phyloP scores from a whole-genome alignment of 1,139 yeast genomes.

The Saccharomyces hybrid region DNA sequence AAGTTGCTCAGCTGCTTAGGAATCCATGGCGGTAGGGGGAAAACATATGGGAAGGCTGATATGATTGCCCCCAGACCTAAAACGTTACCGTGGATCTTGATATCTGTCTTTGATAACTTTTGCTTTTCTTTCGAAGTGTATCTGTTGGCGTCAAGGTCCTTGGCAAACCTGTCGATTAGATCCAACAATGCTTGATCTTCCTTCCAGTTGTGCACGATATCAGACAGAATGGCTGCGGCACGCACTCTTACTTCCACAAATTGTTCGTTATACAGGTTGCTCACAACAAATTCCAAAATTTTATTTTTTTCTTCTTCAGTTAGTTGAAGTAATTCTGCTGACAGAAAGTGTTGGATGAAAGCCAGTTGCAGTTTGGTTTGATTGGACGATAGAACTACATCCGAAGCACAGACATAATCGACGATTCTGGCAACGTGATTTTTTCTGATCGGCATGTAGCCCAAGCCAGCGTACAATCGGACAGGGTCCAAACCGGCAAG shows the following conservation, averaged over 20 bases:
- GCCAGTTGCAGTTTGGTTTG: slow-evolving; percentile 64
- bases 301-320: slow-evolving; percentile 41
- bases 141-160: slow-evolving; percentile 27
- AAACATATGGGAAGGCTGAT: slow-evolving; percentile 81
- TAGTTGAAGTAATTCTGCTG: slow-evolving; percentile 60
- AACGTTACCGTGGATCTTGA: slow-evolving; percentile 74
- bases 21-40: slow-evolving; percentile 91
- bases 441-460: slow-evolving; percentile 50
- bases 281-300: slow-evolving; percentile 48
- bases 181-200: slow-evolving; percentile 35
- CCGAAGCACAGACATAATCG: slow-evolving; percentile 38
- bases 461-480: slow-evolving; percentile 45
- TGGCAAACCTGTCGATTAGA: slow-evolving; percentile 37
- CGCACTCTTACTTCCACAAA: slow-evolving; percentile 66
- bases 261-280: slow-evolving; percentile 52
- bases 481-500: slow-evolving; percentile 59
- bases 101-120: slow-evolving; percentile 38
- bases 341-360: slow-evolving; percentile 67
- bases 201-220: slow-evolving; percentile 69
- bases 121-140: slow-evolving; percentile 31
- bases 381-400: slow-evolving; percentile 44
- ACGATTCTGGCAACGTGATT: slow-evolving; percentile 43
- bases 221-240: slow-evolving; percentile 71
- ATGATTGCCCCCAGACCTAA: slow-evolving; percentile 84
- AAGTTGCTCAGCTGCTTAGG: slow-evolving; percentile 65